Conservation (phyloP, 441 rosid species). For the Euphorbia schlechtendalii region DNA sequence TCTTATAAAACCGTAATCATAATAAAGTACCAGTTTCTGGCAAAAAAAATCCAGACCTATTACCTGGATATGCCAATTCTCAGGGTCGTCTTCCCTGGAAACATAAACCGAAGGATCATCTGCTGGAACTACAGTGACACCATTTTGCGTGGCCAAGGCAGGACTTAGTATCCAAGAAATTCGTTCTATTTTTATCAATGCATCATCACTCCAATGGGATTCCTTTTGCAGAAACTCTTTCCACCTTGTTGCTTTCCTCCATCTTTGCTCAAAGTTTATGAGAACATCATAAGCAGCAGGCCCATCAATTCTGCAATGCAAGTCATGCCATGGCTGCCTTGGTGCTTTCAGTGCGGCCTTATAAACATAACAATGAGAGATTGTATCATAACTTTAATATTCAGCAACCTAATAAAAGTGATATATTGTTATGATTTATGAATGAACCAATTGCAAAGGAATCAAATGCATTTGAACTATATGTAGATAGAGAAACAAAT, state of each 20-base stretch:
- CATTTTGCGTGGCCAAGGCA: slow-evolving; percentile 27
- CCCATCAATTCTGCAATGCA: slow-evolving; percentile 83
- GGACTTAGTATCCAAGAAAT: slow-evolving; percentile 93
- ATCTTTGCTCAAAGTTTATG: slow-evolving; percentile 91
- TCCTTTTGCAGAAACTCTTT: slow-evolving; percentile 53
- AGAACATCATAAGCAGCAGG: slow-evolving; percentile 96
- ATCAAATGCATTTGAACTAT: neutral
- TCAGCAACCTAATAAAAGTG: neutral
- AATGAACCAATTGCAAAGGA: neutral
- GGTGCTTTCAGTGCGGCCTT: slow-evolving; percentile 69
- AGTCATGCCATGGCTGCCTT: slow-evolving; percentile 95
- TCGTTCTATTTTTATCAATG: slow-evolving; percentile 67
- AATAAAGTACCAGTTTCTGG: neutral
- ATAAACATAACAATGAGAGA: slow-evolving; percentile 8
- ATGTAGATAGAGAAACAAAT: neutral
- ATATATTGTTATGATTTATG: too few relatives aligned
- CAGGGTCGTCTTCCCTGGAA: slow-evolving; percentile 50
- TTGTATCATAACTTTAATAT: neutral
- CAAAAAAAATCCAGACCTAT: neutral
- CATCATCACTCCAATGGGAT: slow-evolving; percentile 69
- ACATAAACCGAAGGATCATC: slow-evolving; percentile 55
- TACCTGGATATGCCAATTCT: slow-evolving; percentile 94
- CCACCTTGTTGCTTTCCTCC: slow-evolving; percentile 79
- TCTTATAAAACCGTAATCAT: neutral
- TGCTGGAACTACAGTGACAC: slow-evolving; percentile 46